Evolutionary conservation across 1,284 basidiomycete species (phyloP), one percentile per base, ranked within the genome.

Genomic region (Violaceomyces palustris): DNA sequence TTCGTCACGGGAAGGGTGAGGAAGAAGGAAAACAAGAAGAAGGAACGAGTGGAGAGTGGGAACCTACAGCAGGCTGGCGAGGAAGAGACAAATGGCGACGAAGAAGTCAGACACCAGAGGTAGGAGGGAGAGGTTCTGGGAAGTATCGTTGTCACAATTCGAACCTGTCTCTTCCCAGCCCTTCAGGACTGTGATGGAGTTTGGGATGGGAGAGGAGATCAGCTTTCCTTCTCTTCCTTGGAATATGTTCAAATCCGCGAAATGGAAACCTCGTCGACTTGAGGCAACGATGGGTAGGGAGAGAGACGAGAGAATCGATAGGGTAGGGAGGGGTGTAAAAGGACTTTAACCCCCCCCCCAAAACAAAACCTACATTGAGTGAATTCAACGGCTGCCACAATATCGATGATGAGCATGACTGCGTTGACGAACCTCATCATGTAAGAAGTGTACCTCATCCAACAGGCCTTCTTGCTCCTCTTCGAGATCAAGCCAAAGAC

Each of bases 401-500:
- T 37, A 4, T 11, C 30, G 45, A 58, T 45, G n/a, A 53, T 32
- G 11, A 58, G 36, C 29, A 46, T 39, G 5, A 48, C 32, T 26
- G 42, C n/a, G 27, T 58, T 58, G 5, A 19, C 36, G 32, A 43
- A 2, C 15, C 55, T 35, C 1, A 43, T 43, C 4, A 36, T 39
- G 18, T 40, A 45, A 23, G 45, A 36, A 6, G 42, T 37, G 21
- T 44, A 41, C 15, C 8, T 26, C 15, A 58, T 30, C 55, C 50
- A 58, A 19, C 14, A 33, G 3, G 35, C 50, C 2, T 35, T 36
- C 2, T 38, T 36, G 1, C 48, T 29, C 25, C 55, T 31, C 34
- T 49, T 53, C 2, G 26, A 40, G 25, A 58, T 28, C 28, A 58
- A 17, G 0, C 55, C 55, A 22, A 58, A 53, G 14, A 53, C 35